A percentile compares a stretch with the other conserved stretches of the same genome.
Conservation (phyloP, 768 basidiomycete species). For the Ramaria sp. region DNA sequence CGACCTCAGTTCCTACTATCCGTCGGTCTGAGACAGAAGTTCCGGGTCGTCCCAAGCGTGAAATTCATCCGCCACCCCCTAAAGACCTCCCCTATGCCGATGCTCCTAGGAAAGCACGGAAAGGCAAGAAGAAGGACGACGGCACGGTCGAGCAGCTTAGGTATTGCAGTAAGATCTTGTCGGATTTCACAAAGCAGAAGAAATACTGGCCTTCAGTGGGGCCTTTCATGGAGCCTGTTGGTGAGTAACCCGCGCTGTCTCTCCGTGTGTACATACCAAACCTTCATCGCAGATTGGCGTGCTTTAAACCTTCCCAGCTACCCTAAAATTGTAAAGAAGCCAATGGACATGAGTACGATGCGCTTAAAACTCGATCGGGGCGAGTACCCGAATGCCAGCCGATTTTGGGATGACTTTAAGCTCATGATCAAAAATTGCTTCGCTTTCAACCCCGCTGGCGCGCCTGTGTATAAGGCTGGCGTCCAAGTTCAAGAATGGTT, state of each 20-base stretch:
- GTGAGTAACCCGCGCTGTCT: slow-evolving; percentile 35
- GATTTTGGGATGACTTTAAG: slow-evolving; percentile 86
- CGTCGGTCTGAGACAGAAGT: slow-evolving; percentile 59
- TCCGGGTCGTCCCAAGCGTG: slow-evolving; percentile 83
- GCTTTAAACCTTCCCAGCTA: slow-evolving; percentile 77
- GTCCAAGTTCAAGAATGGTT: slow-evolving; percentile 78
- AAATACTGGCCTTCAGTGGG: slow-evolving; percentile 60
- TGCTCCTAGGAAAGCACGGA: slow-evolving; percentile 57
- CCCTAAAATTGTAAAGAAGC: slow-evolving; percentile 79
- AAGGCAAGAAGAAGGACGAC: slow-evolving; percentile 46
- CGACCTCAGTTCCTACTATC: slow-evolving; percentile 73
- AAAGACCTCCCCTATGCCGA: slow-evolving; percentile 84
- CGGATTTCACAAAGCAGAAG: slow-evolving; percentile 61
- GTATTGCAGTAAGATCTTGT: slow-evolving; percentile 67
- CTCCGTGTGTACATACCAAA: not conserved
- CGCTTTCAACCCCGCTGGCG: slow-evolving; percentile 81
- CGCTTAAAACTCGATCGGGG: slow-evolving; percentile 68
- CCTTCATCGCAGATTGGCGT: slow-evolving; percentile 48
- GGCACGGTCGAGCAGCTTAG: slow-evolving; percentile 74
- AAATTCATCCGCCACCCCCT: slow-evolving; percentile 91
- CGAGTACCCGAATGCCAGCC: slow-evolving; percentile 66
- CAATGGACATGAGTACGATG: slow-evolving; percentile 93
- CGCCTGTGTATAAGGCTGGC: slow-evolving; percentile 80
- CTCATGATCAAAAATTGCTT: slow-evolving; percentile 93
- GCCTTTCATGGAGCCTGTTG: slow-evolving; percentile 92